A percentile compares a stretch with the other conserved stretches of the same genome.
Evolutionary conservation across 495 filamentous ascomycete species (phyloP).

Genomic region (Terfezia claveryi): DNA sequence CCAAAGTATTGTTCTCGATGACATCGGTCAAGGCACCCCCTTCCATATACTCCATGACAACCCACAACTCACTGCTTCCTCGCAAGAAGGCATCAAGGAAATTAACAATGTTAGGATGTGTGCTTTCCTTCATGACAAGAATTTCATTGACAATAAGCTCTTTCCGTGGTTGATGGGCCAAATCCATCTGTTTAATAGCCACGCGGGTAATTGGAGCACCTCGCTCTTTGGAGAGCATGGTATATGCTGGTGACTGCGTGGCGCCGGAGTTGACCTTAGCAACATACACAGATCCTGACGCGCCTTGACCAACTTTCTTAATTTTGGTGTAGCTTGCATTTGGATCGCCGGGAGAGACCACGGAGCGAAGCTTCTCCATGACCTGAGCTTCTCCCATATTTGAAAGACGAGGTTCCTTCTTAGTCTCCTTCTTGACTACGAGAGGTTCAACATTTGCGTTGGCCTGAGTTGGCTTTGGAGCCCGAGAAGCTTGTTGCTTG

Average conservation of each 20-base stretch:
- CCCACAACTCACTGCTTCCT: slow-evolving; percentile 89
- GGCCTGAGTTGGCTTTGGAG: slow-evolving; percentile 26
- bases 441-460: slow-evolving; percentile 46
- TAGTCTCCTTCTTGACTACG: slow-evolving; percentile 59
- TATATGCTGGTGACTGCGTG: slow-evolving; percentile 8
- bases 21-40: slow-evolving; percentile 94
- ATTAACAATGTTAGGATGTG: slow-evolving; percentile 91
- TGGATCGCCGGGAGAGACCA: slow-evolving; percentile 81
- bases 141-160: slow-evolving; percentile 99
- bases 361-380: slow-evolving; percentile 79
- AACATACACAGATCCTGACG: slow-evolving; percentile 93
- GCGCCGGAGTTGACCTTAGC: slow-evolving; percentile 50
- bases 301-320: slow-evolving; percentile 97
- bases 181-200: slow-evolving; percentile 98
- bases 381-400: slow-evolving; percentile 92
- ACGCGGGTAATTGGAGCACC: slow-evolving; percentile 36
- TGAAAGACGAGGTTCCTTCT: slow-evolving; percentile 66
- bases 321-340: slow-evolving; percentile 89
- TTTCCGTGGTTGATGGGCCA: slow-evolving; percentile 89
- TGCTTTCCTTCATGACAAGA: slow-evolving; percentile 96
- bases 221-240: slow-evolving; percentile 9
- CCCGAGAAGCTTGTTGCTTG: slow-evolving; percentile 21
- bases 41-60: slow-evolving; percentile 99
- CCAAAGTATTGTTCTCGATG: slow-evolving; percentile 89
- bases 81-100: slow-evolving; percentile 92